These are phyloP conservation scores for Pseudogymnoascus sp. DNA, from an alignment of 2,329 filamentous ascomycete genomes.

Conservation along the genomic window DNA sequence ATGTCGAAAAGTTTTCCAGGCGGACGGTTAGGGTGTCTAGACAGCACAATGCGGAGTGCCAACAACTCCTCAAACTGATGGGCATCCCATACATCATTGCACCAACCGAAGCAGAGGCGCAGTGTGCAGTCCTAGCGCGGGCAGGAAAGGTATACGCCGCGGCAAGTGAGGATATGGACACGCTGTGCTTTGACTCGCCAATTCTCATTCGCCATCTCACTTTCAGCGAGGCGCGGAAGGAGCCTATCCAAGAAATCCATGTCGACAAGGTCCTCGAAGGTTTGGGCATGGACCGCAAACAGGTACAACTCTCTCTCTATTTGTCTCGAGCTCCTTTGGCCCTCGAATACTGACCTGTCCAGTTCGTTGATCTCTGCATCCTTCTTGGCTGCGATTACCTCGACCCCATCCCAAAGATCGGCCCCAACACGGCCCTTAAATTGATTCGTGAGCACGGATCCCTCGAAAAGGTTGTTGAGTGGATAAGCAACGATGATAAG, in stretches of 20 bases:
- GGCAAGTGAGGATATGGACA: constrained; percentile 98
- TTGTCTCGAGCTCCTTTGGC: not conserved
- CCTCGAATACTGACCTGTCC: constrained; percentile 7
- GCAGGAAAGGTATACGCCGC: constrained; percentile 95
- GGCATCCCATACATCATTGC: constrained; percentile 92
- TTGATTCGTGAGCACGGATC: constrained; percentile 87
- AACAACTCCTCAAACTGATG: constrained; percentile 86
- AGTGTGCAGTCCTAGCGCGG: constrained; percentile 82
- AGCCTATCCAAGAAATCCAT: constrained; percentile 93
- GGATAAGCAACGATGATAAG: constrained; percentile 67
- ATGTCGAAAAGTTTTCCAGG: constrained; percentile 96
- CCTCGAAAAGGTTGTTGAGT: constrained; percentile 80
- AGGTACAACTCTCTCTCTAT: constrained; percentile 45
- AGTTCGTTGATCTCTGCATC: constrained; percentile 98
- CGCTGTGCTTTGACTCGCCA: constrained; percentile 87
- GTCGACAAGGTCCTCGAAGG: constrained; percentile 81
- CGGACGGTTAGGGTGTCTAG: constrained; percentile 90
- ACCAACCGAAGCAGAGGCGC: constrained; percentile 93
- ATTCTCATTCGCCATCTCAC: constrained; percentile 89
- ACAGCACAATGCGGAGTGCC: constrained; percentile 94
- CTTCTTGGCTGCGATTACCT: constrained; percentile 96
- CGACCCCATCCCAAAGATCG: constrained; percentile 91
- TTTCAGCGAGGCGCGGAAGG: constrained; percentile 94
- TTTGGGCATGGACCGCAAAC: constrained; percentile 76
- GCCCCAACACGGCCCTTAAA: constrained; percentile 84